phyloP scores from a whole-genome alignment of 169 alveolate genomes.

The Eimeria falciformis region DNA sequence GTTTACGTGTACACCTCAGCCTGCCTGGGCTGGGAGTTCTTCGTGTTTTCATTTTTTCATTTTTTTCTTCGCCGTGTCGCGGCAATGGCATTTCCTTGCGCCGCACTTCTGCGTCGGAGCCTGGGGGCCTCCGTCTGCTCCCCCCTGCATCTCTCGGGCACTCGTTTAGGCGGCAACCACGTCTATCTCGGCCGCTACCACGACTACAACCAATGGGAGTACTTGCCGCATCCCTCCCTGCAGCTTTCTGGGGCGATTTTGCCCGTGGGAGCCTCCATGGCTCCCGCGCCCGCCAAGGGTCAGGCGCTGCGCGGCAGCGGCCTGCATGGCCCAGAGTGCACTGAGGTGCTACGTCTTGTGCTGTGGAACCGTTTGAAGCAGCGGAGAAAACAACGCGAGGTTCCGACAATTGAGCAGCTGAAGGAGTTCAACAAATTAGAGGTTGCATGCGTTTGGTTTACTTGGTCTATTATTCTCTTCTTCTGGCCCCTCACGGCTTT shows the following conservation, averaged over 20 bases:
- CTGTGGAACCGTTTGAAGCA: constrained; percentile 91
- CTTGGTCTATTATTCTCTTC: constrained; percentile 83
- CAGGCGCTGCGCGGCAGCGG: constrained; percentile 90
- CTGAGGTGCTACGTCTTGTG: constrained; percentile 87
- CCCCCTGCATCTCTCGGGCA: constrained; percentile 20
- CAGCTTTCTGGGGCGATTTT: constrained; percentile 42
- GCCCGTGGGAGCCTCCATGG: constrained; percentile 40
- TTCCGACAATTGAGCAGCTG: constrained; percentile 85
- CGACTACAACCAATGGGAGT: constrained; percentile 74
- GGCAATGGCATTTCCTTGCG: neutral
- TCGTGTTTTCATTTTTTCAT: neutral
- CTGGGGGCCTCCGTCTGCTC: constrained; percentile 10
- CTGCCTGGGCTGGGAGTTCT: too few relatives aligned
- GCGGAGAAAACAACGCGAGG: constrained; percentile 89
- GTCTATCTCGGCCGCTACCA: constrained; percentile 61
- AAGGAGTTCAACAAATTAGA: constrained; percentile 85
- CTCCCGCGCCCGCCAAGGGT: constrained; percentile 54
- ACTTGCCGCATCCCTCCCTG: constrained; percentile 62
- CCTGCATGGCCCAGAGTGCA: constrained; percentile 93
- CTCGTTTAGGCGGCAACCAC: constrained; percentile 57
- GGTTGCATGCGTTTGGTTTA: constrained; percentile 87
- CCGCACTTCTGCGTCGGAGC: neutral
- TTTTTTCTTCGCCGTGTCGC: neutral
- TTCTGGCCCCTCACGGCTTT: constrained; percentile 80
- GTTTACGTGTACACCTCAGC: neutral